A percentile compares a stretch with the other conserved stretches of the same genome.
Evolutionary conservation across 305 asterid genomes (phyloP).

Genomic region (Petunia hybrid): DNA sequence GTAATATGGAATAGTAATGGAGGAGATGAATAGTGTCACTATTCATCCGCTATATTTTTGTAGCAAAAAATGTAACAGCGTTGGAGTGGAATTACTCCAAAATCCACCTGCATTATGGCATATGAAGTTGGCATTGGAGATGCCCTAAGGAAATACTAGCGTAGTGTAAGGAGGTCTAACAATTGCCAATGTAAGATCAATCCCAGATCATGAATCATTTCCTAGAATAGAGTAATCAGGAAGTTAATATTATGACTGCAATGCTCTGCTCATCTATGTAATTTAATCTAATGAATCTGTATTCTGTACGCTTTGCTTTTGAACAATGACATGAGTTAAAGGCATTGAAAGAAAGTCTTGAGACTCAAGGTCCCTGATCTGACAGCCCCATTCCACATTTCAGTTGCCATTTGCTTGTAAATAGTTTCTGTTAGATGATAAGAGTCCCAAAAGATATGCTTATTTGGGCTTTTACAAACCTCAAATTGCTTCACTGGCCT

Average conservation of each 20-base stretch:
- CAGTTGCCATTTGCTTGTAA: slow-evolving; percentile 55
- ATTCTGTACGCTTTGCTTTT: background rate
- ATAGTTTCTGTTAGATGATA: slow-evolving; percentile 59
- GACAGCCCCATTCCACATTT: slow-evolving; percentile 49
- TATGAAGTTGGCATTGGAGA: too few relatives aligned
- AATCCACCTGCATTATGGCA: too few relatives aligned
- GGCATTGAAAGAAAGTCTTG: slow-evolving; percentile 44
- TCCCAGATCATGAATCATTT: too few relatives aligned
- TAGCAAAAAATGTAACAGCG: too few relatives aligned
- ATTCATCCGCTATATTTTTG: too few relatives aligned
- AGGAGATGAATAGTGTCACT: too few relatives aligned
- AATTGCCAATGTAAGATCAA: too few relatives aligned
- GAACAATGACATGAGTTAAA: slow-evolving; percentile 20
- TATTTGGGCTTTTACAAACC: slow-evolving; percentile 55
- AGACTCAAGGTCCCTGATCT: slow-evolving; percentile 36
- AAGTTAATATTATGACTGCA: background rate
- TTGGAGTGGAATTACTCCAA: too few relatives aligned
- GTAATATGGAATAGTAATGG: too few relatives aligned
- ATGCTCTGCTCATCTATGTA: background rate
- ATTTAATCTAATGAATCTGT: background rate
- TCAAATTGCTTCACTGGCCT: slow-evolving; percentile 49
- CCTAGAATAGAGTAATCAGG: too few relatives aligned
- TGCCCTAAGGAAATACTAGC: too few relatives aligned
- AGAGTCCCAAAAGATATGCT: slow-evolving; percentile 61
- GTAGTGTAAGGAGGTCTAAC: too few relatives aligned